Evolutionary conservation across 345 rosid genomes (phyloP).

Genomic region (Salix arbutifolia): DNA sequence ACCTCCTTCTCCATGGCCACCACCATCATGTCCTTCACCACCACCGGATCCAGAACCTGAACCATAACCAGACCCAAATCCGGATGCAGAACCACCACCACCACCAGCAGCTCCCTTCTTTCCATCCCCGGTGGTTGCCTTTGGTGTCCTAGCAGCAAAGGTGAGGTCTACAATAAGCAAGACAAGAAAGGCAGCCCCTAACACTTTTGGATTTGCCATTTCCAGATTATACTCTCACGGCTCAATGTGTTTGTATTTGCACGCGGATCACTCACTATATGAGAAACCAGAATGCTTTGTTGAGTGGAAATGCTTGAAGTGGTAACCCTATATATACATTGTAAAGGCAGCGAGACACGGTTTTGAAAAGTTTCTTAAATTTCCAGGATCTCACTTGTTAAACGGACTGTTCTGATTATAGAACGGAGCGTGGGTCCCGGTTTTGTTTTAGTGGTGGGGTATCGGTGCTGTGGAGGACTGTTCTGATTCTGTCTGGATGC

Average conservation of each 20-base stretch:
- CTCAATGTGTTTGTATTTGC: neutral
- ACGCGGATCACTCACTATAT: neutral
- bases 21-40: neutral
- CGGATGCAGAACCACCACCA: slow-evolving; percentile 17
- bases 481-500: neutral
- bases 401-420: neutral
- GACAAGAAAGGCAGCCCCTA: slow-evolving; percentile 38
- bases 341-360: neutral
- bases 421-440: neutral
- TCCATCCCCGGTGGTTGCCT: slow-evolving; percentile 30
- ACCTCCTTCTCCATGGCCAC: neutral
- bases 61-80: slow-evolving; percentile 4
- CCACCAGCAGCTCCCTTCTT: slow-evolving; percentile 44
- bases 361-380: neutral
- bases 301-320: neutral
- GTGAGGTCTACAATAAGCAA: slow-evolving; percentile 40
- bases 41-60: neutral
- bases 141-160: slow-evolving; percentile 40
- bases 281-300: neutral
- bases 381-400: slow-evolving; percentile 9
- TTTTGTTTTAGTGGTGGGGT: slow-evolving; percentile 4
- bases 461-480: neutral
- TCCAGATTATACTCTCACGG: neutral
- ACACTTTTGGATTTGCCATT: slow-evolving; percentile 28
- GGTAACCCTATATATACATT: slow-evolving; percentile 8